Base-by-base conservation (phyloP, 1,284 basidiomycete genomes). In the Ganoderma sinense region DNA sequence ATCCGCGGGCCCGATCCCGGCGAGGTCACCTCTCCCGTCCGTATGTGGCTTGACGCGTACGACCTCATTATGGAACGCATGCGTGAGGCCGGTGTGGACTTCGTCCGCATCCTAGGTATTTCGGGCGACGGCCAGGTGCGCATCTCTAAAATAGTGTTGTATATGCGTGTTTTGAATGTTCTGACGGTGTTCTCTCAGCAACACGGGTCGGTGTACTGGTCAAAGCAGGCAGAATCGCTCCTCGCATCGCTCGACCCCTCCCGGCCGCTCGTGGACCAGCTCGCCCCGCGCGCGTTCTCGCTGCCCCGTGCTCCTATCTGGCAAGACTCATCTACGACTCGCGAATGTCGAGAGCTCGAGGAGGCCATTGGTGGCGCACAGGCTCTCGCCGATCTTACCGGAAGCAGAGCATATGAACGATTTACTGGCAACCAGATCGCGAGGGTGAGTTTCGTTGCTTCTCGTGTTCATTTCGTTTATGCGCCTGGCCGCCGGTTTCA, bases 171-270 rank as follows among this genome's bases (percentile, higher is more conserved):
- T 48, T 13, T 40, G n/a, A 16, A n/a, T 20, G 43, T 56, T 4
- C 26, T 55, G 36, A 51, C 36, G 55, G 10, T 16, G 29, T 31
- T 33, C 31, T 23, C 31, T 3, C 70, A 96, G 92, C 96, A 97
- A 92, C 96, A 97, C 78, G 95, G 95, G 13, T 95, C 94, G 1
- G 94, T 97, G 11, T 97, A 94, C 79, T 97, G 94, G 92, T 93
- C 93, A 0, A 75, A 81, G 13, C 81, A 84, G 3, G 92, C 92
- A 0, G 84, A 87, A 59, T 66, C 71, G 0, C 78, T 89, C 7
- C 86, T 97, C 10, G 80, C 84, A 1, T 82, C 81, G 1, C 84
- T 96, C 55, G 84, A 92, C 75, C 73, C 90, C 1, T 73, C 76
- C 1, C 80, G 85, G 66, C 77, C 87, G 0, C 84, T 97, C 4